Evolutionary conservation across 208 protist genomes (phyloP), one percentile per base, ranked within the genome.

Genomic region (Trypanosoma melophagium): DNA sequence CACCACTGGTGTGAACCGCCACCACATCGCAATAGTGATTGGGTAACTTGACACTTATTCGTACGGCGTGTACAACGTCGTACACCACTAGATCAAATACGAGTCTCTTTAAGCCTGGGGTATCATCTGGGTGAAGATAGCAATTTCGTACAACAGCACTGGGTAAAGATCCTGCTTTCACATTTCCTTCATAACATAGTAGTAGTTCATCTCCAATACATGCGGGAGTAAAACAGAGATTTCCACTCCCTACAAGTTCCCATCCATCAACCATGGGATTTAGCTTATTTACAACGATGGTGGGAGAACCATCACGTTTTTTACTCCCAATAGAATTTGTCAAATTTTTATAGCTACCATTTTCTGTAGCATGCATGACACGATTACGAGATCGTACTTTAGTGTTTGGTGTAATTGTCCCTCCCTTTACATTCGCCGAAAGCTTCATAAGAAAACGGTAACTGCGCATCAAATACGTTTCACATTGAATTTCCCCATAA

Each of bases 381-480:
- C 63, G 74, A 19, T 65, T 60, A 31, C 67, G 74, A 41, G 61
- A 61, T 24, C 14, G 60, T 68, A 14, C 12, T 24, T 47, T 17
- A 53, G 38, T 50, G n/a, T 44, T 45, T 10, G 45, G 65, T 2
- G 45, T 5, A 22, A 40, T 38, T 22, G 38, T 67, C 22, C 9
- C 67, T 24, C 66, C 68, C 8, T 80, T 70, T 38, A 89, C 65
- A 50, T 76, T 71, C 0, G 81, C 89, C 31, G 76, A 58, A 21
- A 94, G 76, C 61, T 89, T 90, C 38, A 94, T 71, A 8, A 83
- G 54, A 54, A 92, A 87, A 25, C 86, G 89, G 55, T 92, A 94
- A 61, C 89, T 90, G 42, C 75, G 76, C 86, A 91, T 90, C 38
- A 91, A 60, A 54, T 78, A 86, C 19, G 84, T 90, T 22, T 89